Conservation (phyloP, 2,329 filamentous ascomycete genomes). For the Knoxdaviesia proteae region DNA sequence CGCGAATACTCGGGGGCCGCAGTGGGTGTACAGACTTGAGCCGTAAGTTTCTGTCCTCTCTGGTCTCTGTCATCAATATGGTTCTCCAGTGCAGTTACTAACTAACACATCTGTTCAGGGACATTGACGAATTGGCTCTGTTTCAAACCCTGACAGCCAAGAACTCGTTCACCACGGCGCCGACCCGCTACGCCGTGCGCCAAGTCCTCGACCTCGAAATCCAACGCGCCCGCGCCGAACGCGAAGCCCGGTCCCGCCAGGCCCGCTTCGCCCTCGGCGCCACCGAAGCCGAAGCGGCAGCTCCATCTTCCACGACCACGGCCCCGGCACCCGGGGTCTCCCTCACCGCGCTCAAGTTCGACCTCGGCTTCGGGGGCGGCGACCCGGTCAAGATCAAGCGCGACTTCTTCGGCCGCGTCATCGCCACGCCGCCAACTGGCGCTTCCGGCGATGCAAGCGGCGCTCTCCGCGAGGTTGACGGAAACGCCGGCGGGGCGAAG, state of each 20-base stretch:
- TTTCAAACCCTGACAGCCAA: conserved; percentile 48
- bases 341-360: conserved; percentile 9
- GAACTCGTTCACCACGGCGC: conserved; percentile 36
- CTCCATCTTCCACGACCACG: conserved; percentile 7
- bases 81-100: conserved; percentile 1
- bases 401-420: conserved; percentile 69
- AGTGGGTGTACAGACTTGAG: conserved; percentile 87
- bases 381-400: conserved; percentile 31
- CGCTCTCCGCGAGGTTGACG: conserved; percentile 6
- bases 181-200: conserved; percentile 76
- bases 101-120: conserved; percentile 15
- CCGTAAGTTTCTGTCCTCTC: conserved; percentile 37
- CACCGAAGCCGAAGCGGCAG: conserved; percentile 7
- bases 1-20: conserved; percentile 30
- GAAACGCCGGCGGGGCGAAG: conserved; percentile 10
- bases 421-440: conserved; percentile 22
- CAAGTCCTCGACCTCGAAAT: conserved; percentile 89
- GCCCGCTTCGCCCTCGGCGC: conserved; percentile 38
- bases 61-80: background rate
- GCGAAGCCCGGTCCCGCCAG: conserved; percentile 44
- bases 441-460: conserved; percentile 20
- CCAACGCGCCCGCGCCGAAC: conserved; percentile 24
- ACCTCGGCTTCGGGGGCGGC: conserved; percentile 7
- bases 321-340: background rate
- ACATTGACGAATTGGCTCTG: conserved; percentile 56